Evolutionary conservation across 2,329 filamentous ascomycete species (phyloP), one percentile per base, ranked within the genome.

Genomic region (Pseudogymnoascus sp.): DNA sequence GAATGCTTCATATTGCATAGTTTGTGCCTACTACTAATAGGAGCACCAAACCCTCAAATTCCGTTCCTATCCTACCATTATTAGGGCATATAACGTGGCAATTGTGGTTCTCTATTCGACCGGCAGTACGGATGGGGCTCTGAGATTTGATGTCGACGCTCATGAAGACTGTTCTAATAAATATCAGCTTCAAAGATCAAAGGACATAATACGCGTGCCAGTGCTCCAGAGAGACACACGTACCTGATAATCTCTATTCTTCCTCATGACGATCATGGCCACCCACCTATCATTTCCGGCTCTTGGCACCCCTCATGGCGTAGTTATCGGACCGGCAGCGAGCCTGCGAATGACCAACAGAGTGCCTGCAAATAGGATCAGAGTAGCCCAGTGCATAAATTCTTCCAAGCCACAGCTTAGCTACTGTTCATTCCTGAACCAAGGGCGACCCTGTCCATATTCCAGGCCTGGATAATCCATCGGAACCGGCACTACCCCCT

Each of bases 401-500:
- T 31, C 47, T 31, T 53, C 47, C 23, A 31, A n/a, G 8, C 47
- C 50, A 33, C 50, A 56, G n/a, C 8, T 7, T 14, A 31, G 50
- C 14, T 56, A 47, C 38, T 60, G n/a, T 53, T 60, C 63, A 16
- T 35, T 66, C 16, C 60, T 60, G 25, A 65, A 73, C 71, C 71
- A 74, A 42, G 72, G 72, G 62, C 63, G 66, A 31, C 63, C 65
- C 10, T 42, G 63, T 33, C 67, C 70, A 65, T 74, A 74, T 37
- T 63, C 69, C 61, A 77, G 75, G 14, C 81, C 84, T 11, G 88
- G 88, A 65, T 80, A 75, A 69, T 79, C 71, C 77, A 91, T 88
- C 0, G 88, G 88, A 18, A 89, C 77, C 37, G 86, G 86, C 33
- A 90, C 74, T 6, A 74, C 75, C 8, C 75, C 78, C 31, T 78